These are phyloP conservation scores for Anacardium occidentale DNA, from an alignment of 345 rosid species.

Conservation along the genomic window DNA sequence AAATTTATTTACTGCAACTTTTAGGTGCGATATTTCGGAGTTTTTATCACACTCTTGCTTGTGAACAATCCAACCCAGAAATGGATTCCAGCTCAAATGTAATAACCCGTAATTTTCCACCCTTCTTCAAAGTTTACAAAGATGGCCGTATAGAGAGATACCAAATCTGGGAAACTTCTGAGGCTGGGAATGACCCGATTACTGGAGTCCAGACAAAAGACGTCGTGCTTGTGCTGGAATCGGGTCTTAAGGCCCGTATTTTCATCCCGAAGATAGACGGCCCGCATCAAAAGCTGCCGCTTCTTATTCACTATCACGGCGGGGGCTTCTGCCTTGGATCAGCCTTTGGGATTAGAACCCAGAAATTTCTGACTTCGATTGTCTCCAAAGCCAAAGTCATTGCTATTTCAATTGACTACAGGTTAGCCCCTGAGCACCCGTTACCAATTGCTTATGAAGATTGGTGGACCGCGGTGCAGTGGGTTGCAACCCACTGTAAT, in stretches of 20 bases:
- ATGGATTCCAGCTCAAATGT: slow-evolving; percentile 16
- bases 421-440: slow-evolving; percentile 40
- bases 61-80: background rate
- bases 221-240: slow-evolving; percentile 22
- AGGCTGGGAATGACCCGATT: slow-evolving; percentile 23
- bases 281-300: slow-evolving; percentile 24
- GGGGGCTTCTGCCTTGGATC: slow-evolving; percentile 33
- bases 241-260: slow-evolving; percentile 24
- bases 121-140: slow-evolving; percentile 36
- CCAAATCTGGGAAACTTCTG: background rate
- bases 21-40: background rate
- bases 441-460: slow-evolving; percentile 40
- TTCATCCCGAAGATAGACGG: slow-evolving; percentile 21
- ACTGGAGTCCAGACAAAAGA: slow-evolving; percentile 32
- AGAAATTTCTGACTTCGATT: slow-evolving; percentile 16
- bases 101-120: slow-evolving; percentile 28
- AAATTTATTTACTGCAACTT: no score
- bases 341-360: slow-evolving; percentile 18
- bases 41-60: background rate
- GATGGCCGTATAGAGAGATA: slow-evolving; percentile 29
- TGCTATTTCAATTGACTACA: slow-evolving; percentile 33
- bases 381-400: slow-evolving; percentile 23
- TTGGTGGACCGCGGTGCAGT: slow-evolving; percentile 38
- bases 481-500: slow-evolving; percentile 29
- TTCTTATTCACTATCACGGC: slow-evolving; percentile 37